Evolutionary conservation across 805 yeast species (phyloP), one percentile per base, ranked within the genome.

Genomic region (Huiozyma naganishii): DNA sequence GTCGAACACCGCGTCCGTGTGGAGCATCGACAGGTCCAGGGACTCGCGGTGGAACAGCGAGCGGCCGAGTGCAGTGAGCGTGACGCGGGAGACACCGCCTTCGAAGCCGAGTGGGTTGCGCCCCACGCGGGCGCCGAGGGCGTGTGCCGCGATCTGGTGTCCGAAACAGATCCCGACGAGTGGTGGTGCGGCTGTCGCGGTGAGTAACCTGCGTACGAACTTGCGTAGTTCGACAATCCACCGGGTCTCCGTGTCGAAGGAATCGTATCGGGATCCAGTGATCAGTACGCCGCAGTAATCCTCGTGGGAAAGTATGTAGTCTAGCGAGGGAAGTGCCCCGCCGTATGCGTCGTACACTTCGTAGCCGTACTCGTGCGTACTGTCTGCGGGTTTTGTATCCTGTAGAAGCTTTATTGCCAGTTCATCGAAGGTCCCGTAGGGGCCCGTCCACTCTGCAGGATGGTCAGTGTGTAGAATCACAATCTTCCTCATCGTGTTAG

Each of bases 151-250:
- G 27, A 85, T 70, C 58, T 87, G 96, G 61, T 88, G 96, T 6
- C 95, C 96, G 58, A 86, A 87, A 61, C 96, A 87, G 36, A 87
- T 67, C 4, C 95, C 94, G 6, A 76, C 71, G 4, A 78, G 45
- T 2, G 83, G 81, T n/a, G 71, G 61, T 30, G 33, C 33, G 4
- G 3, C 33, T 3, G 33, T 9, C 9, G 11, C 33, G 8, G 39
- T 36, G 9, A 54, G 39, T 23, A 52, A 48, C 37, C 39, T 45
- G 23, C 30, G 12, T 29, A 74, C 52, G 42, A 72, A 63, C 7
- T 57, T 45, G 47, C 70, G 68, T 29, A 74, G 52, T 30, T 57
- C 52, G 27, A 52, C 50, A 36, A 74, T 66, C 78, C 78, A 73
- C 13, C 55, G 54, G 6, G 57, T 54, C 1, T 56, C 59, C 4